Base-by-base conservation (phyloP, 1,284 basidiomycete species). In the Heterobasidion irregulare region DNA sequence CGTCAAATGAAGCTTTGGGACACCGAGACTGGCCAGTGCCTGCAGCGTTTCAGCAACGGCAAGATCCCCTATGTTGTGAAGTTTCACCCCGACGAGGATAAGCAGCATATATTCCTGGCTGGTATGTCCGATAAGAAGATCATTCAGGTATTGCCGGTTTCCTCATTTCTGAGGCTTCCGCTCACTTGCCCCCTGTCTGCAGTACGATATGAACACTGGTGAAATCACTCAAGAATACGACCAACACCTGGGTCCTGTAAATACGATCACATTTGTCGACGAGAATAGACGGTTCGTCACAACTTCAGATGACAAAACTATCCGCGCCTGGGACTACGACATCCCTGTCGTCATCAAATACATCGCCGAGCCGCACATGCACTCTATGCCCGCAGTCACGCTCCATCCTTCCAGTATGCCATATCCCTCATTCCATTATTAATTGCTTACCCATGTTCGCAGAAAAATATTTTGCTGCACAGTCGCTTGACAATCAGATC, bases 41-140 rank as follows among this genome's bases (percentile, higher is more conserved):
- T 98, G 58, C 90, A 95, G 68, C 90, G 94, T 6, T 98, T 98
- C 72, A 88, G 89, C 59, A 98, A 97, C 66, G 95, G 94, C 59
- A 98, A 98, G 74, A 93, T 95, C 16, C 93, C 97, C 13, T 94
- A 98, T 68, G 92, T 94, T 55, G 79, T 99, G 53, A 85, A 86
- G 56, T 99, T 98, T 76, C 90, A 99, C 70, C 97, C 97, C 6
- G 94, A 98, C 67, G 80, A 89, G 53, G 94, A 98, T 65, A 98
- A 98, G 70, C 94, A 98, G 66, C 77, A 98, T 68, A 88, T 95
- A 57, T 99, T 99, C 77, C 75, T 99, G 43, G 94, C 96, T 46
- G 97, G 97, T 61, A 99, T 98, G 95, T 92, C 89, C 53, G 96
- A 99, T 73, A 99, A 98, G 75, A 98, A 98, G 74, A 97, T 99